Evolutionary conservation across 2,329 filamentous ascomycete genomes (phyloP).

Genomic region (Colletotrichum graminicola): DNA sequence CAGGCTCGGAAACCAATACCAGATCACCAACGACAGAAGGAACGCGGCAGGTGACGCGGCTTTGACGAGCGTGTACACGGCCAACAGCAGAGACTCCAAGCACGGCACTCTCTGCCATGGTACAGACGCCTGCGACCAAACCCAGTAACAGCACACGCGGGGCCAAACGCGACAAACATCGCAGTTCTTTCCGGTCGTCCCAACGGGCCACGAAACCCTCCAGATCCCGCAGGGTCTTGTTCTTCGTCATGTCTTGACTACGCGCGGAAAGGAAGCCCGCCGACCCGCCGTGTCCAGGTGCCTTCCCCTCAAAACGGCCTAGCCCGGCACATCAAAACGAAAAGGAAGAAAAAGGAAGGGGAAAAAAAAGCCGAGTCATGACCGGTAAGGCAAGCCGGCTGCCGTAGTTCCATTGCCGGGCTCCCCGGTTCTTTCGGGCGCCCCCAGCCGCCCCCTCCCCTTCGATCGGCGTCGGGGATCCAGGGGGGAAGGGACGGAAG

Average conservation of each 20-base stretch:
- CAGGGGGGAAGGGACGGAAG: neutral
- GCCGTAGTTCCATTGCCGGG: neutral
- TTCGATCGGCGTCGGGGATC: constrained; percentile 20
- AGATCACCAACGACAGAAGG: neutral
- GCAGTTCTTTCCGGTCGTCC: neutral
- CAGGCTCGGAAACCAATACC: too few relatives aligned
- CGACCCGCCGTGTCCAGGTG: neutral
- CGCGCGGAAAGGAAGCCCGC: neutral
- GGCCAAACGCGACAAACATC: neutral
- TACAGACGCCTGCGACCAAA: neutral
- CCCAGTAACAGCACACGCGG: neutral
- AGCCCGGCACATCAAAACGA: constrained; percentile 18
- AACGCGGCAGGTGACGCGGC: neutral
- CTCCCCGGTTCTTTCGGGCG: too few relatives aligned
- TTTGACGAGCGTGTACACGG: neutral
- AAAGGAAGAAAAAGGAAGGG: too few relatives aligned
- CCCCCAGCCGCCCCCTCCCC: neutral
- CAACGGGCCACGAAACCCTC: neutral
- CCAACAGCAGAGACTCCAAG: neutral
- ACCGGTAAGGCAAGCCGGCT: neutral
- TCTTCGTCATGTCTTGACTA: neutral
- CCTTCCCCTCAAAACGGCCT: neutral
- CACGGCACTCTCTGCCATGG: neutral
- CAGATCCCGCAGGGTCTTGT: neutral
- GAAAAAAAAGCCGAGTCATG: neutral